Evolutionary conservation across 345 rosid genomes (phyloP).

Genomic region (Salix purpurea): DNA sequence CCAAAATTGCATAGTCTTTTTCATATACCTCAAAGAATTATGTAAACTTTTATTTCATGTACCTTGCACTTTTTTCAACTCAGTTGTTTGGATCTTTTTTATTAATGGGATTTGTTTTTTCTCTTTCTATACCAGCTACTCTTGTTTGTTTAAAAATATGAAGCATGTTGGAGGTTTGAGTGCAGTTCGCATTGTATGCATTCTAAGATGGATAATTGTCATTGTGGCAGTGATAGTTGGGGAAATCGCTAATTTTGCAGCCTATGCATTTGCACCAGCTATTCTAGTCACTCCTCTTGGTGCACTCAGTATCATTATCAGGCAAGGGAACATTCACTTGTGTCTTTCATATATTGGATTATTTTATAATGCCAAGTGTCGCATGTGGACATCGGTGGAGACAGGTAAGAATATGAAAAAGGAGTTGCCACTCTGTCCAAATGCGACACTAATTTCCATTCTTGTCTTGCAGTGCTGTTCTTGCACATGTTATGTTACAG

Average conservation of each 20-base stretch:
- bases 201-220: conserved; percentile 21
- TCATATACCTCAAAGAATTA: background rate
- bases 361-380: background rate
- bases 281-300: conserved; percentile 30
- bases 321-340: conserved; percentile 4
- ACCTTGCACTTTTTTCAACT: background rate
- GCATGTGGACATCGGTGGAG: too few species aligned
- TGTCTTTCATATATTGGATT: background rate
- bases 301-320: conserved; percentile 29
- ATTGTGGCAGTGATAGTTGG: conserved; percentile 24
- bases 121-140: background rate
- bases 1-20: background rate
- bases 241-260: conserved; percentile 27
- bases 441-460: background rate
- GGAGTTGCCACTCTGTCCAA: too few species aligned
- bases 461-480: conserved; percentile 21
- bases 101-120: background rate
- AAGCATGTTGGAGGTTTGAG: background rate
- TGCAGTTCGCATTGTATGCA: background rate
- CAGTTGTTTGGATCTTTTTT: background rate
- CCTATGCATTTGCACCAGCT: conserved; percentile 31
- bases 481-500: conserved; percentile 24
- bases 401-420: too few species aligned
- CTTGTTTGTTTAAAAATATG: background rate
- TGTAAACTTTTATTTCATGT: background rate